Conservation (phyloP, 441 rosid genomes). For the Erysimum cheiri region DNA sequence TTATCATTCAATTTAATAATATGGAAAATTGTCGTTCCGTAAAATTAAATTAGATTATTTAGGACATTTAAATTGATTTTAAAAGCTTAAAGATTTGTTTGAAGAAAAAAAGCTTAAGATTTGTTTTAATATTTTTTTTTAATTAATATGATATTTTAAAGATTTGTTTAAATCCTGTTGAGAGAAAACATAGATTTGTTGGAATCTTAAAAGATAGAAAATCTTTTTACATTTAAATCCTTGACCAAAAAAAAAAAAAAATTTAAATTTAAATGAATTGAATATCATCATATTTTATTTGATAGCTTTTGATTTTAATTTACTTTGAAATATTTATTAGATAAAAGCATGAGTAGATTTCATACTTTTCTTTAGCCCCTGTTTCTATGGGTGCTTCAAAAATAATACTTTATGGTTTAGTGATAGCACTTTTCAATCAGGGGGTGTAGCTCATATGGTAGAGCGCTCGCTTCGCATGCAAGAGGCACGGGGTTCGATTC, state of each 20-base stretch:
- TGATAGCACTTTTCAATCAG: too few species aligned
- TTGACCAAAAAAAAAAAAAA: too few species aligned
- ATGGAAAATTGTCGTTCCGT: background rate
- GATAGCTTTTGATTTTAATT: too few species aligned
- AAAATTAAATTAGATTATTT: background rate
- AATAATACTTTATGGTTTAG: too few species aligned
- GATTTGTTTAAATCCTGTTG: conserved; percentile 15
- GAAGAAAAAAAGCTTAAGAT: background rate
- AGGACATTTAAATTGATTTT: background rate
- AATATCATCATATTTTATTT: background rate
- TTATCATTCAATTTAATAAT: background rate
- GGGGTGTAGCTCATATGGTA: conserved; percentile 96
- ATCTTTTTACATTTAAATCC: too few species aligned
- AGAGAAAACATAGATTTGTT: background rate
- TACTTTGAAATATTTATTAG: too few species aligned
- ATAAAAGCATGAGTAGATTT: too few species aligned
- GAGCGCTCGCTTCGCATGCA: conserved; percentile 99
- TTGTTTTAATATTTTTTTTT: background rate
- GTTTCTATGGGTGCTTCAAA: background rate
- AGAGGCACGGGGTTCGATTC: conserved; percentile 91
- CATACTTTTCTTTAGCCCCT: background rate
- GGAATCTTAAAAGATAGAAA: background rate
- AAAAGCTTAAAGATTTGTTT: too few species aligned
- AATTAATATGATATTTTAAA: background rate
- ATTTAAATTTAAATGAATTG: background rate